These are phyloP conservation scores for Allomyces macrogynus DNA, from an alignment of 192 early-diverging fungal species.

Conservation along the genomic window DNA sequence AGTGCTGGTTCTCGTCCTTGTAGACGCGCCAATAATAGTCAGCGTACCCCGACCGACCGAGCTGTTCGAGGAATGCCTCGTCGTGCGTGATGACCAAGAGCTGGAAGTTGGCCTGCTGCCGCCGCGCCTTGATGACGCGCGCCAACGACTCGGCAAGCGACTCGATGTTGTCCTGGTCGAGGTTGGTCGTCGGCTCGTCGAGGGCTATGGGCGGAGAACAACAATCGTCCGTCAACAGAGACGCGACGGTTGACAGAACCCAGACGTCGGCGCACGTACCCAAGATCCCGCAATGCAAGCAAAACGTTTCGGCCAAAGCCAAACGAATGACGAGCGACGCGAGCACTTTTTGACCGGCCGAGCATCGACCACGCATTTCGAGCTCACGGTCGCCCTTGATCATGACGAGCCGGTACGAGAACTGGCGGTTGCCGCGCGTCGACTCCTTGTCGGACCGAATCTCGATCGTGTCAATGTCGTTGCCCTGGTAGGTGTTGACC, in stretches of 20 bases:
- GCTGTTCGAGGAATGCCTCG: constrained; percentile 71
- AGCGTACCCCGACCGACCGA: constrained; percentile 57
- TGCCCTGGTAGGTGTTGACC: constrained; percentile 86
- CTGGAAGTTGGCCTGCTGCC: constrained; percentile 80
- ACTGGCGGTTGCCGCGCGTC: constrained; percentile 42
- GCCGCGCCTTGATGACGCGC: constrained; percentile 58
- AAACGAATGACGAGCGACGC: constrained; percentile 86
- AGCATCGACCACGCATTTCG: constrained; percentile 88
- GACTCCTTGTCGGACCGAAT: constrained; percentile 75
- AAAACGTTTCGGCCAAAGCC: constrained; percentile 87
- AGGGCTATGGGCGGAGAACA: constrained; percentile 25
- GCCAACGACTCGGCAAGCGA: constrained; percentile 62
- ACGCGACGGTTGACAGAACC: neutral
- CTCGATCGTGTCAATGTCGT: constrained; percentile 91
- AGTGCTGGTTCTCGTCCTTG: constrained; percentile 40
- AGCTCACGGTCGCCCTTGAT: constrained; percentile 58
- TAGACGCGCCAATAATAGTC: constrained; percentile 77
- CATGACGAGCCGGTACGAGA: constrained; percentile 58
- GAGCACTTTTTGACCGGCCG: constrained; percentile 93
- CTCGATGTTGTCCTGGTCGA: constrained; percentile 72
- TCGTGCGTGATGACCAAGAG: constrained; percentile 96
- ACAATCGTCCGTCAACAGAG: neutral
- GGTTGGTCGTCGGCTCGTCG: constrained; percentile 95
- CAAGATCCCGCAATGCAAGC: constrained; percentile 75
- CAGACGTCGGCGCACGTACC: neutral